Conservation (phyloP, 2,329 filamentous ascomycete species). For the Exophiala phaeomuriformis region DNA sequence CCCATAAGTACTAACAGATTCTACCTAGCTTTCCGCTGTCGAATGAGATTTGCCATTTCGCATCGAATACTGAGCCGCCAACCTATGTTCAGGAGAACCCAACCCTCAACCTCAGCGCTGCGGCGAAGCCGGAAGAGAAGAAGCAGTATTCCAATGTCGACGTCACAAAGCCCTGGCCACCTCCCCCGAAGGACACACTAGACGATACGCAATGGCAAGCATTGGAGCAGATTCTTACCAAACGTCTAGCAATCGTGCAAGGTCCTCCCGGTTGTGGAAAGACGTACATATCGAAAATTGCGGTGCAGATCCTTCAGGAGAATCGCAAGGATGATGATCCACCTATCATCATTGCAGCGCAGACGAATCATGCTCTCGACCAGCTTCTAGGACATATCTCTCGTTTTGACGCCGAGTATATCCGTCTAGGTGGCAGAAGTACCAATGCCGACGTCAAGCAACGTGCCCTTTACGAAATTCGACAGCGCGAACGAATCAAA, state of each 20-base stretch:
- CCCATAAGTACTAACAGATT: constrained; percentile 2
- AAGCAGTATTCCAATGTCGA: constrained; percentile 44
- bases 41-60: constrained; percentile 37
- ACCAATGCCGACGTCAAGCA: constrained; percentile 58
- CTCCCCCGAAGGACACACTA: constrained; percentile 41
- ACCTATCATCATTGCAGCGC: constrained; percentile 71
- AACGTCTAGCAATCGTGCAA: constrained; percentile 68
- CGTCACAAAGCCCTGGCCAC: constrained; percentile 51
- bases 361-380: constrained; percentile 87
- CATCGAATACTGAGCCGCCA: constrained; percentile 42
- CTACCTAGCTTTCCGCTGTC: constrained; percentile 39
- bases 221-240: constrained; percentile 62
- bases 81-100: constrained; percentile 47
- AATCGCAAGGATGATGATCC: constrained; percentile 52
- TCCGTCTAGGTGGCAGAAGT: constrained; percentile 63
- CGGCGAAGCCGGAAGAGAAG: constrained; percentile 34
- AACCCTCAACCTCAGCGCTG: constrained; percentile 40
- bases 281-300: constrained; percentile 70
- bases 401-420: constrained; percentile 54
- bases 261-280: constrained; percentile 77
- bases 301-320: constrained; percentile 57
- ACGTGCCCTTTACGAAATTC: constrained; percentile 59
- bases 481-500: constrained; percentile 32
- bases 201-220: constrained; percentile 66
- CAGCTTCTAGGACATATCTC: constrained; percentile 64